These are phyloP conservation scores for Auricularia sp. DNA, from an alignment of 768 basidiomycete genomes.

Conservation along the genomic window DNA sequence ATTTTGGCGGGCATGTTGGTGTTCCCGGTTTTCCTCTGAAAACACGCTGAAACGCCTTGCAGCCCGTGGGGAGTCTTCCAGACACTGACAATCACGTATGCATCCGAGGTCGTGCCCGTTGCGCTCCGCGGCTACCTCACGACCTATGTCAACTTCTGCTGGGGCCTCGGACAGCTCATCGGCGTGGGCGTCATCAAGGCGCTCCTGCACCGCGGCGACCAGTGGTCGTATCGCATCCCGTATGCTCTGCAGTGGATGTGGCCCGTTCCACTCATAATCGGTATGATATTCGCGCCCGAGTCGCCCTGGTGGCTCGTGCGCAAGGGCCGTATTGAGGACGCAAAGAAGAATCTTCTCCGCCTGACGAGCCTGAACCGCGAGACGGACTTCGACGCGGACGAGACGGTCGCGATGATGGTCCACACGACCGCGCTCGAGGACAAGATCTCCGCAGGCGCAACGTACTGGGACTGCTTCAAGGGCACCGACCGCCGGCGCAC, in stretches of 20 bases:
- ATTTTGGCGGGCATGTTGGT: constrained; percentile 17
- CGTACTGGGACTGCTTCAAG: constrained; percentile 24
- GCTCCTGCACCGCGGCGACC: neutral
- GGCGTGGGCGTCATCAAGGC: constrained; percentile 5
- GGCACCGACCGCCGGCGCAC: constrained; percentile 22
- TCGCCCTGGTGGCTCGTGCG: constrained; percentile 21
- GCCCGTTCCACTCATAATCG: constrained; percentile 20
- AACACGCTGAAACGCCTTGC: too few relatives aligned
- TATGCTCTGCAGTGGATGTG: constrained; percentile 9
- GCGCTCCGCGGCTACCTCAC: constrained; percentile 14
- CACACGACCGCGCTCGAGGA: constrained; percentile 27
- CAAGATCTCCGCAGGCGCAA: constrained; percentile 18
- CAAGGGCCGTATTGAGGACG: constrained; percentile 17
- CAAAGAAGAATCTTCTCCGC: constrained; percentile 14
- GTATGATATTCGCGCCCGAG: constrained; percentile 16
- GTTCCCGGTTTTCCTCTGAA: too few relatives aligned
- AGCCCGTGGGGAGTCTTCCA: constrained; percentile 18
- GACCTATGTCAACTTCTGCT: constrained; percentile 24
- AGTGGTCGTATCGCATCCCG: constrained; percentile 9
- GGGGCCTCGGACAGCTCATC: constrained; percentile 13
- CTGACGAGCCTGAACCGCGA: constrained; percentile 6
- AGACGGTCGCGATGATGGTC: constrained; percentile 23
- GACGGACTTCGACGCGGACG: constrained; percentile 19
- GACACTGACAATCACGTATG: constrained; percentile 20
- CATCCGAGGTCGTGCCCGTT: constrained; percentile 11